Base-by-base conservation (phyloP, 2,329 filamentous ascomycete genomes). In the Dactylellina haptotyla region DNA sequence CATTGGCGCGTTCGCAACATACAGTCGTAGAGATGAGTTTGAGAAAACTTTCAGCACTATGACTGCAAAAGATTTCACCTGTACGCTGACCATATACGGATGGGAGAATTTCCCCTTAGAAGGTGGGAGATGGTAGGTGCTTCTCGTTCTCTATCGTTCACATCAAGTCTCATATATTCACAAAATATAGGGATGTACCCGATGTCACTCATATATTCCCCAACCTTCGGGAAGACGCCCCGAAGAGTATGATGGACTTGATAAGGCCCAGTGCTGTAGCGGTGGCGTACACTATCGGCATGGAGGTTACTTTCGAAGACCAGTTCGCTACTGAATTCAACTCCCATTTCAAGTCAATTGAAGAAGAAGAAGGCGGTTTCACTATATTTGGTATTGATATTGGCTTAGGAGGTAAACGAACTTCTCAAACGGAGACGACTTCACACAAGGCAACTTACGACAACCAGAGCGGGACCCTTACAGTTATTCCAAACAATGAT, bases 401-500 rank as follows among this genome's bases (percentile, higher is more conserved):
- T 20, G 48, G 9, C 0, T 50, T 65, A 5, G 61, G 61, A 18
- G 61, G 61, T 6, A 25, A 48, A 9, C 12, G 39, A 10, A 39
- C 16, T n/a, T 14, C 3, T 2, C 8, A 45, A 26, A 37, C 48
- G 4, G 61, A 65, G 26, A 65, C 34, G 26, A 65, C 61, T 18
- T 56, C 61, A 16, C 61, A 65, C 20, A 54, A 34, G 14, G 61
- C 61, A 5, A 48, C 25, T n/a, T 65, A 65, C 28, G 37, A 65
- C 23, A 50, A 56, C 46, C 30, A 41, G 2, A 23, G 26, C 16
- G 61, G 61, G 26, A 20, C 16, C 1, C 61, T 65, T 45, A 65
- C 23, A 9, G 23, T 65, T 9, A 16, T 26, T 14, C 59, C 59
- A 2, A 56, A 54, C 25, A 64, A 64, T 28, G 28, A 65, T n/a